Base-by-base conservation (phyloP, 1,139 yeast genomes). In the Scheffersomyces parashehatae region DNA sequence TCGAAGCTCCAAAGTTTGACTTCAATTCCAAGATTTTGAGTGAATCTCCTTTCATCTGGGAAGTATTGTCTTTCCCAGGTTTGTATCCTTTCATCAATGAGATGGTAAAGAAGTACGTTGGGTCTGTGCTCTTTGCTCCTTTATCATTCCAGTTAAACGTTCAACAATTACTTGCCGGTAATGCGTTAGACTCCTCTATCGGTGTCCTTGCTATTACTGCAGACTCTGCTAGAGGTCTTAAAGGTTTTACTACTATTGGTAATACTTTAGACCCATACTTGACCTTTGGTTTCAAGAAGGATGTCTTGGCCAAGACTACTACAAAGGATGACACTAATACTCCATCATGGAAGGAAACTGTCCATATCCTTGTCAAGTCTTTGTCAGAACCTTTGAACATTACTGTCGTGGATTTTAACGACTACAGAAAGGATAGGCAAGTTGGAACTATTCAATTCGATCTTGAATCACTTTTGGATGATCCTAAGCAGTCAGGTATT, bases 231-330 rank as follows among this genome's bases (percentile, higher is more conserved):
- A 75, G 75, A 51, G 81, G 78, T 36, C 71, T 93, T 58, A 82
- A 79, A 58, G 87, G 88, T 37, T 81, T 85, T 51, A 83, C 81
- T 45, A 71, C 85, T 39, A 59, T 80, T 51, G 91, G 89, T 50
- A 85, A 85, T 58, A 87, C 96, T 14, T 77, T 90, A 53, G 97
- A 93, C 61, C 98, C 99, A 9, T 93, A 88, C 65, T 76, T 90
- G 52, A 78, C 83, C n/a, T 76, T 84, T 60, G 85, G 85, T 15
- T 81, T 88, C 59, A 72, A 70, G 47, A 74, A 69, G 42, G 77
- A 75, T 16, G 76, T 80, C 16, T 69, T 79, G 54, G 95, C 85
- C 9, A 79, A 83, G 55, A 85, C 97, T 4, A 77, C 80, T 43
- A 76, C 79, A 52, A 84, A 83, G 53, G 64, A 72, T 41, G 82